Evolutionary conservation across 352 stramenopile species (phyloP), one percentile per base, ranked within the genome.

Genomic region (Phytophthora fragariaefolia): DNA sequence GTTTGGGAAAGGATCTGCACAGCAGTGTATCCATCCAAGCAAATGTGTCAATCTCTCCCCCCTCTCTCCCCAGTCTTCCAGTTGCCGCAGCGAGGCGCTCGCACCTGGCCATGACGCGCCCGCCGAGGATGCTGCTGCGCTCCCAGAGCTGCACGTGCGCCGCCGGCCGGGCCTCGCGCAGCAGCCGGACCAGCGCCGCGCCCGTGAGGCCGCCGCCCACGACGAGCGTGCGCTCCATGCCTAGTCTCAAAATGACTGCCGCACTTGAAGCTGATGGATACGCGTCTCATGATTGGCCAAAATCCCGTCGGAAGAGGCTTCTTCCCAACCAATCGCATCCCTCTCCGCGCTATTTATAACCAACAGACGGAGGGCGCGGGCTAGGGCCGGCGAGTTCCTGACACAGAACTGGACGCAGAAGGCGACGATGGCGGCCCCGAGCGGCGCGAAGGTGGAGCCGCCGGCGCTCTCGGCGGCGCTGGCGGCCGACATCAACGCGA

Each of bases 21-120:
- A n/a, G n/a, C n/a, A n/a, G n/a, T n/a, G n/a, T 13, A 45, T 4
- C 3, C 10, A 45, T 9, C 22, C 76, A 18, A n/a, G 36, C 27
- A 69, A 26, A 23, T 48, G 46, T 49, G 13, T 50, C 27, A 55
- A 45, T 27, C 6, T 12, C 40, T 13, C 56, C 20, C 12, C 7
- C 4, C 18, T n/a, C 9, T 5, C 28, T 6, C 43, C 22, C 17
- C 48, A 7, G n/a, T n/a, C n/a, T n/a, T n/a, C n/a, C n/a, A n/a
- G n/a, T n/a, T n/a, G n/a, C 30, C 18, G 17, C 3, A 15, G 12
- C 17, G 30, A 38, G n/a, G 34, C 34, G 13, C 34, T 12, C 55
- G 20, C 40, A 89, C 80, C 83, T 74, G 47, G 81, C 81, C 82
- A 93, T 91, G 53, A 81, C 85, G 32, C 85, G 79, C 4, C 85